A percentile compares a stretch with the other conserved stretches of the same genome.
Conservation (phyloP, 2,329 filamentous ascomycete genomes). For the Calonectria montana region DNA sequence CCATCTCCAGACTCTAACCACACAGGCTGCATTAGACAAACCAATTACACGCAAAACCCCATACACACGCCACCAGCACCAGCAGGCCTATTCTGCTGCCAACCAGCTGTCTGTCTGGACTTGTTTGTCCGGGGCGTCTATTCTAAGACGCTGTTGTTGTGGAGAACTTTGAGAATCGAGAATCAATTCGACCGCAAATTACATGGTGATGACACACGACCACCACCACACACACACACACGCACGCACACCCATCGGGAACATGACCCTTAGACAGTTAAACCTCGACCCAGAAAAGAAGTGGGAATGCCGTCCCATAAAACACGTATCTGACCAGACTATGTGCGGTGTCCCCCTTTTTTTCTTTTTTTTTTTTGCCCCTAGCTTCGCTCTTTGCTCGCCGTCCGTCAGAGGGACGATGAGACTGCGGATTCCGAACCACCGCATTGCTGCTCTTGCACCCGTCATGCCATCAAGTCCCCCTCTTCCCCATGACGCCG, state of each 20-base stretch:
- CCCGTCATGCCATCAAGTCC: constrained; percentile 1
- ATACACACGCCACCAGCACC: constrained; percentile 4
- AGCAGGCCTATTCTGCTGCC: not conserved
- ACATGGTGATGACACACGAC: not conserved
- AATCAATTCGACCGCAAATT: not conserved
- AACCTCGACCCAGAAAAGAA: constrained; percentile 4
- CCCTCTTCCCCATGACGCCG: not conserved
- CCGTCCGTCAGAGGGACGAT: not conserved
- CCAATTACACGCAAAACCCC: not conserved
- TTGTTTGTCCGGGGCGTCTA: constrained; percentile 10
- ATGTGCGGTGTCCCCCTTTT: not conserved
- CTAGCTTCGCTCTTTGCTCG: constrained; percentile 22
- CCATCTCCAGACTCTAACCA: not conserved
- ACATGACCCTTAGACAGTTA: constrained; percentile 10
- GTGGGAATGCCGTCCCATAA: constrained; percentile 15
- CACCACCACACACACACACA: not conserved
- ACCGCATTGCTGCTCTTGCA: not conserved
- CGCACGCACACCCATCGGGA: not conserved
- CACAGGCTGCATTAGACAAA: not conserved
- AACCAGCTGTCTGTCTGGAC: constrained; percentile 13
- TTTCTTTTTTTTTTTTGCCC: not conserved
- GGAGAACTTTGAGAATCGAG: not conserved
- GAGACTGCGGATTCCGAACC: constrained; percentile 10
- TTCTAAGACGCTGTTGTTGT: not conserved
- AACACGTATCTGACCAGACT: not conserved